These are phyloP conservation scores for Blastomyces silverae DNA, from an alignment of 2,329 filamentous ascomycete genomes.

Conservation along the genomic window DNA sequence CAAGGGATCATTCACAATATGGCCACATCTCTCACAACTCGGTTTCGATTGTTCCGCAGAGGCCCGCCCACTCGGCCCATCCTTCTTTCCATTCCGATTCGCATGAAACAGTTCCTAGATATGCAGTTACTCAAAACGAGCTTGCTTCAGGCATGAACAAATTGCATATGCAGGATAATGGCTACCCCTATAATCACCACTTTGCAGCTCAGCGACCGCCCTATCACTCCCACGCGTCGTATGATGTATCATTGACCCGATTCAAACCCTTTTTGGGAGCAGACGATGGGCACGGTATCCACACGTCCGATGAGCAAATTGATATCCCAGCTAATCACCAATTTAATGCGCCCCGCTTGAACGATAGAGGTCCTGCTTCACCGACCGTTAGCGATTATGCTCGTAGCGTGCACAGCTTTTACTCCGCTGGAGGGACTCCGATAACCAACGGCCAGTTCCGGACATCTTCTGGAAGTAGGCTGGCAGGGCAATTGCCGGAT, in stretches of 20 bases:
- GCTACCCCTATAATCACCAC: constrained; percentile 33
- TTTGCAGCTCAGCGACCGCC: constrained; percentile 26
- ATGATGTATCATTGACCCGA: constrained; percentile 44
- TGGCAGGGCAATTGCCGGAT: constrained; percentile 34
- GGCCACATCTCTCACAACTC: constrained; percentile 35
- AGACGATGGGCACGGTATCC: constrained; percentile 25
- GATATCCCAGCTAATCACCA: constrained; percentile 35
- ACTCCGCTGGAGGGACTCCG: constrained; percentile 42
- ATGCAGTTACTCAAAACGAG: constrained; percentile 28
- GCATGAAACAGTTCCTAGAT: constrained; percentile 31
- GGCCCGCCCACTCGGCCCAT: constrained; percentile 34
- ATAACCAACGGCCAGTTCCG: constrained; percentile 35
- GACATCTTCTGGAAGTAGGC: constrained; percentile 39
- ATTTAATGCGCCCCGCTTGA: constrained; percentile 37
- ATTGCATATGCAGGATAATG: constrained; percentile 32
- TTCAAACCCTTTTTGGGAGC: constrained; percentile 36
- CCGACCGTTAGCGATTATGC: constrained; percentile 42
- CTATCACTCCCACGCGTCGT: constrained; percentile 33
- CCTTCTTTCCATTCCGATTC: constrained; percentile 38
- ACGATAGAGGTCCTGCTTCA: constrained; percentile 41
- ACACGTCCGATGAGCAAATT: constrained; percentile 25
- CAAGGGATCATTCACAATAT: constrained; percentile 24
- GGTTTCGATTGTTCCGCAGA: constrained; percentile 29
- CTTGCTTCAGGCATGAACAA: constrained; percentile 31
- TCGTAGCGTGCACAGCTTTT: constrained; percentile 43